Evolutionary conservation across 805 yeast genomes (phyloP).

Genomic region (Clavispora carvajalis): DNA sequence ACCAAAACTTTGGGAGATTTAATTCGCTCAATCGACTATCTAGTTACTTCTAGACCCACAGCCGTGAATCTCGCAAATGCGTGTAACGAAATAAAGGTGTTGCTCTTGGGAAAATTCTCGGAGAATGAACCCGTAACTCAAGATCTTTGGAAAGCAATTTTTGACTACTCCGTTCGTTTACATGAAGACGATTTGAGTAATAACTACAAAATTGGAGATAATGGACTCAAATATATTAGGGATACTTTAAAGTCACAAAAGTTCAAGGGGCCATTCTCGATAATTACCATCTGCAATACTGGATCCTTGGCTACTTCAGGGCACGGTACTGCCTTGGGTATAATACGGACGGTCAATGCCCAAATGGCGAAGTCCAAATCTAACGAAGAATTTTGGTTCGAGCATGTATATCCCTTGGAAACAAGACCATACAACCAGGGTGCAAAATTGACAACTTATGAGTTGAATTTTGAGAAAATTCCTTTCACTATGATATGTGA

Average conservation of each 20-base stretch:
- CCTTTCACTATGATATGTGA: slow-evolving; percentile 90
- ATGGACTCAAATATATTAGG: slow-evolving; percentile 70
- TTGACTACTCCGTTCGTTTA: slow-evolving; percentile 46
- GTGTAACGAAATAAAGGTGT: slow-evolving; percentile 42
- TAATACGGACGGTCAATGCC: slow-evolving; percentile 66
- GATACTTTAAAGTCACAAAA: slow-evolving; percentile 40
- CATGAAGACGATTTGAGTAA: slow-evolving; percentile 75
- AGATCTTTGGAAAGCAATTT: slow-evolving; percentile 27
- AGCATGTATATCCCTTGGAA: slow-evolving; percentile 81
- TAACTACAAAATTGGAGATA: slow-evolving; percentile 70
- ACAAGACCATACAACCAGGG: slow-evolving; percentile 98
- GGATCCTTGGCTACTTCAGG: slow-evolving; percentile 97
- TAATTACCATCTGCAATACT: slow-evolving; percentile 90
- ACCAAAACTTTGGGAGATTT: slow-evolving; percentile 30
- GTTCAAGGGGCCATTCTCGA: slow-evolving; percentile 65
- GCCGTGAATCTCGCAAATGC: slow-evolving; percentile 91
- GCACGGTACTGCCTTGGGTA: slow-evolving; percentile 94
- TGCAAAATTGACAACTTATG: slow-evolving; percentile 87
- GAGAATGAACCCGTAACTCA: slow-evolving; percentile 13
- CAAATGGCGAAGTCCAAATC: slow-evolving; percentile 27
- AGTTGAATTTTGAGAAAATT: slow-evolving; percentile 74
- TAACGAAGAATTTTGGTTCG: slow-evolving; percentile 42
- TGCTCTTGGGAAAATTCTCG: slow-evolving; percentile 17
- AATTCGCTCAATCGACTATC: slow-evolving; percentile 49
- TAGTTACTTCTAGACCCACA: slow-evolving; percentile 83